Evolutionary conservation across 2,329 filamentous ascomycete genomes (phyloP).

Genomic region (Trichoderma afroharzianum): DNA sequence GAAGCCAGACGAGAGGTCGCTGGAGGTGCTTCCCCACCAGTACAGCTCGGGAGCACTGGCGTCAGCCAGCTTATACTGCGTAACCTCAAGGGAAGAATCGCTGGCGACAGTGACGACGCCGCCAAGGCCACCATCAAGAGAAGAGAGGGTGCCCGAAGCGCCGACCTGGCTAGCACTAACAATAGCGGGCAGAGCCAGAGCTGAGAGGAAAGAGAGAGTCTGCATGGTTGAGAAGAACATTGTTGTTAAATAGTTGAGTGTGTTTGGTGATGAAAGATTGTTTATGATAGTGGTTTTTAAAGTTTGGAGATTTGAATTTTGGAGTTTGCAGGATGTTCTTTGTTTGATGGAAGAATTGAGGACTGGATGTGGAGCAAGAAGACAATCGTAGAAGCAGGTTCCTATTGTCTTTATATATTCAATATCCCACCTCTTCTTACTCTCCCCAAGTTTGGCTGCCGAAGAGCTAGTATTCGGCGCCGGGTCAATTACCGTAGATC

Average conservation of each 20-base stretch:
- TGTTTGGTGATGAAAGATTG: not conserved
- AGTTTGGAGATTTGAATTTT: not conserved
- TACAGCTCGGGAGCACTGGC: constrained; percentile 28
- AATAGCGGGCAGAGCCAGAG: not conserved
- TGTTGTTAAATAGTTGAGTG: not conserved
- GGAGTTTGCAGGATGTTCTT: not conserved
- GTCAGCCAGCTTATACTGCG: constrained; percentile 25
- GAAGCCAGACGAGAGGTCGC: constrained; percentile 24
- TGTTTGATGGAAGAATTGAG: not conserved
- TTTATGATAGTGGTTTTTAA: not conserved
- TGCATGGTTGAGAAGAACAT: not conserved
- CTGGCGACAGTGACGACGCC: constrained; percentile 25
- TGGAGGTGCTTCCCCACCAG: constrained; percentile 27
- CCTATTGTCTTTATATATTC: not conserved
- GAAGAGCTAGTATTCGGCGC: not conserved
- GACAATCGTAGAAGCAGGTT: not conserved
- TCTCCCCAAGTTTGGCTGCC: not conserved
- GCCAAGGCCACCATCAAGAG: constrained; percentile 26
- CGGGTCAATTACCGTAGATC: not conserved
- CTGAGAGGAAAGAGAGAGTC: not conserved
- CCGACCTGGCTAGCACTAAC: not conserved
- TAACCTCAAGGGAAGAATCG: constrained; percentile 23
- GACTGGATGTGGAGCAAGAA: not conserved
- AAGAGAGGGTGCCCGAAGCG: constrained; percentile 20
- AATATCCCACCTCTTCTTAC: not conserved